Conservation (phyloP, 164 flowering plant genomes). For the Vitis labrusca region DNA sequence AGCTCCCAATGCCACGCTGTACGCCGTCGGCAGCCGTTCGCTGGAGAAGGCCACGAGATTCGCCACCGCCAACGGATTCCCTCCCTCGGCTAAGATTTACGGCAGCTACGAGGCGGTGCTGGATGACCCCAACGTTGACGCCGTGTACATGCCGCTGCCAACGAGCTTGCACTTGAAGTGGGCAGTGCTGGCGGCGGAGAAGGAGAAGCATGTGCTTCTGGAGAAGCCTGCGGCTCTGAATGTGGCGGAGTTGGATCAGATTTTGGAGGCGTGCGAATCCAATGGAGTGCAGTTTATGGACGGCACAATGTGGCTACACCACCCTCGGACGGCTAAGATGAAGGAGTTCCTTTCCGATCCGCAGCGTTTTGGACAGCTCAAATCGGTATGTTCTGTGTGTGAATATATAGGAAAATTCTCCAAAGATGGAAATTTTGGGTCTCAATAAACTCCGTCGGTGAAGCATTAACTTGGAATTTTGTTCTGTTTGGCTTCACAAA, state of each 20-base stretch:
- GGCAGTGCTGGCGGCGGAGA: constrained; percentile 58
- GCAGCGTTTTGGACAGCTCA: constrained; percentile 53
- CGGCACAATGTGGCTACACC: constrained; percentile 81
- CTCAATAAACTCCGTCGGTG: too few species aligned
- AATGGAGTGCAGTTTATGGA: constrained; percentile 81
- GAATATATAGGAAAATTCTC: not conserved
- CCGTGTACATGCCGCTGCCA: constrained; percentile 74
- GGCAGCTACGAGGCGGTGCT: constrained; percentile 60
- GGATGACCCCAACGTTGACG: constrained; percentile 65
- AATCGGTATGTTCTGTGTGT: constrained; percentile 25
- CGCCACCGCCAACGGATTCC: constrained; percentile 53
- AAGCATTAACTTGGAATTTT: too few species aligned
- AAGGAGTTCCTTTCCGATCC: constrained; percentile 42
- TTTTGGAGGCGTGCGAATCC: constrained; percentile 51
- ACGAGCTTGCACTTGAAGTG: constrained; percentile 55
- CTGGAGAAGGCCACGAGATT: constrained; percentile 48
- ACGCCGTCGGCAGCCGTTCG: constrained; percentile 68
- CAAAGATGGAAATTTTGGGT: too few species aligned
- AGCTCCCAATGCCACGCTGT: constrained; percentile 47
- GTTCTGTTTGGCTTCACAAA: too few species aligned
- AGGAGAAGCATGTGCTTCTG: constrained; percentile 62
- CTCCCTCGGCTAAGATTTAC: constrained; percentile 47
- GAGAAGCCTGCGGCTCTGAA: constrained; percentile 73
- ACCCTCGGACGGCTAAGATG: constrained; percentile 67
- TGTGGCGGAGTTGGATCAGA: constrained; percentile 51